A percentile compares a stretch with the other conserved stretches of the same genome.
Evolutionary conservation across 78 protist species (phyloP).

Genomic region (Acrasis kona): DNA sequence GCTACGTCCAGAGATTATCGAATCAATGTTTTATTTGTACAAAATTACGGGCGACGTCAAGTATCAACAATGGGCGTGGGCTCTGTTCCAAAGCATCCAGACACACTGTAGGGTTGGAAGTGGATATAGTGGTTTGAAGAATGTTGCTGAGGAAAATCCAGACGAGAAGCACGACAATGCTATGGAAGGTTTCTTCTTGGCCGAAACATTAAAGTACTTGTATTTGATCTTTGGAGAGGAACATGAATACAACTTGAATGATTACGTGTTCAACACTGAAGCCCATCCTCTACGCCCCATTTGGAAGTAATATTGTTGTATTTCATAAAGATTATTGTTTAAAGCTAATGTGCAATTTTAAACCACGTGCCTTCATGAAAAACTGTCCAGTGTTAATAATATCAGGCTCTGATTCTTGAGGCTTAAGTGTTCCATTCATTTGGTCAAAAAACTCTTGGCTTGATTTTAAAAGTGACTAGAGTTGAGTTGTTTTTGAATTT

Average conservation of each 20-base stretch:
- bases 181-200: slow-evolving; percentile 68
- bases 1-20: slow-evolving; percentile 33
- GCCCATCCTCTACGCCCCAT: slow-evolving; percentile 79
- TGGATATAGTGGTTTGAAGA: background rate
- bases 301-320: background rate
- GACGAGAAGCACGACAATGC: slow-evolving; percentile 27
- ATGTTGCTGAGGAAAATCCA: too few species aligned
- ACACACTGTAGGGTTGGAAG: background rate
- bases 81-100: slow-evolving; percentile 7
- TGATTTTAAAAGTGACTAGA: too few species aligned
- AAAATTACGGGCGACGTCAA: slow-evolving; percentile 34
- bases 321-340: background rate
- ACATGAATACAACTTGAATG: slow-evolving; percentile 39
- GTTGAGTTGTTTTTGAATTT: too few species aligned
- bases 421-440: too few species aligned
- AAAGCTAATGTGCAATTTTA: too few species aligned
- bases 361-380: too few species aligned
- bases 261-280: slow-evolving; percentile 90
- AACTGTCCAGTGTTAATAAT: too few species aligned
- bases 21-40: slow-evolving; percentile 40
- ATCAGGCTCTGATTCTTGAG: too few species aligned
- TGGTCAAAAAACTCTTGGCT: too few species aligned
- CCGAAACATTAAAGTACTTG: slow-evolving; percentile 84
- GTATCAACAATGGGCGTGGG: slow-evolving; percentile 47
- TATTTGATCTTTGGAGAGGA: slow-evolving; percentile 55